Base-by-base conservation (phyloP, 108 stramenopile genomes). In the Cyclotella kingstonii region DNA sequence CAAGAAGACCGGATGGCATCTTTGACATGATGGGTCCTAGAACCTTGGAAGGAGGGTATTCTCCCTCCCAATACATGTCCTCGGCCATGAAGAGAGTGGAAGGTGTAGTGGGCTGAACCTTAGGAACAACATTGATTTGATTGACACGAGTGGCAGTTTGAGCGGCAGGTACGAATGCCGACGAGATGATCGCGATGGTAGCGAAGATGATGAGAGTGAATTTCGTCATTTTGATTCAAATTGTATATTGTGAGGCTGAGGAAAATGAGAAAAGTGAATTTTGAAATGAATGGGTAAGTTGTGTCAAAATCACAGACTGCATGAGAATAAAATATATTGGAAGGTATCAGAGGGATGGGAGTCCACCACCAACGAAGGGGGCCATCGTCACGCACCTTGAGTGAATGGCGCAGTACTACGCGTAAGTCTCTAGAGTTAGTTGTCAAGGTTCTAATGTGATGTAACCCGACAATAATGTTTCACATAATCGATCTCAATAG, bases 1-100 rank as follows among this genome's bases (percentile, higher is more conserved):
- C 93, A 30, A 94, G 68, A 45, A 88, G 60, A 46, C 86, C 88
- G n/a, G 90, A 90, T 15, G 93, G 90, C 90, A 91, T 91, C 73
- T 94, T 91, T 72, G 87, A 89, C 88, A 94, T 91, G 85, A 91
- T 84, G 58, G 93, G 93, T 78, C 93, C 93, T 54, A 94, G 79
- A 44, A 94, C 93, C 80, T 94, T 94, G 81, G 90, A 91, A 18
- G 93, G 93, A 49, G 93, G 93, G 78, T 90, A 76, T 64, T 85
- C 84, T 18, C 84, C 93, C 58, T 94, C 93, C 93, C 93, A 94
- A 73, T 83, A 86, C 79, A 87, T 94, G 54, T 94, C 93, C 50
- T 90, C 92, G 66, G 76, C 85, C 81, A 81, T 82, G 76, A 69
- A 67, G 64, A 76, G 72, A 61, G 67, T 14, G 53, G 76, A 34